Percentiles rank a stretch among this genome's conserved stretches.
Evolutionary conservation across 306 rosid genomes (phyloP).

Genomic region (Senna siamea): DNA sequence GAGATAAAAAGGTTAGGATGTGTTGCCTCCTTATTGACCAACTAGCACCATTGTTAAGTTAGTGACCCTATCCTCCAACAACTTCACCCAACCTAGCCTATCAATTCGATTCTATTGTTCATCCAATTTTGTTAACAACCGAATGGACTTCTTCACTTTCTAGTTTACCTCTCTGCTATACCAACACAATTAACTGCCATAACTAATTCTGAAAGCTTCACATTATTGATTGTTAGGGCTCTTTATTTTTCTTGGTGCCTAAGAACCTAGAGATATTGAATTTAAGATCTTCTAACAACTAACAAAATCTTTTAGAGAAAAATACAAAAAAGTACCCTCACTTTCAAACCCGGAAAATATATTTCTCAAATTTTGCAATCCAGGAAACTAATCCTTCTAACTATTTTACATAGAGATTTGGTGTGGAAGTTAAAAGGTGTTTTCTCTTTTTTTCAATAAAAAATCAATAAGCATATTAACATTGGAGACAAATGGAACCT

Average conservation of each 20-base stretch:
- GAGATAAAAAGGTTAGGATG: constrained; percentile 3
- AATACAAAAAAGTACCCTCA: too few relatives aligned
- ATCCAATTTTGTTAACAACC: constrained; percentile 30
- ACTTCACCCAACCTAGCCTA: too few relatives aligned
- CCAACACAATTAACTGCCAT: constrained; percentile 16
- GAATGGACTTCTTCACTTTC: not conserved
- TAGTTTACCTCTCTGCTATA: not conserved
- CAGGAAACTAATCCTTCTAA: too few relatives aligned
- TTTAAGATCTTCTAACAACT: not conserved
- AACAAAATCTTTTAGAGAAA: not conserved
- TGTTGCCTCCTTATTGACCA: not conserved
- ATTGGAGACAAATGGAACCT: too few relatives aligned
- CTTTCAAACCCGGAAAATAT: too few relatives aligned
- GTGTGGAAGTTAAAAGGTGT: too few relatives aligned
- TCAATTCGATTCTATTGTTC: constrained; percentile 34
- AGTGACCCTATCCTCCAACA: constrained; percentile 22
- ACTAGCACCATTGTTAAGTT: constrained; percentile 7
- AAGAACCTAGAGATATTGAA: not conserved
- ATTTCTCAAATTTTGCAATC: too few relatives aligned
- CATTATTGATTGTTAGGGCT: not conserved
- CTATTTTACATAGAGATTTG: too few relatives aligned
- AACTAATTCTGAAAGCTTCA: constrained; percentile 22
- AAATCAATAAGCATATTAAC: too few relatives aligned
- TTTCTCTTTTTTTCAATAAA: too few relatives aligned
- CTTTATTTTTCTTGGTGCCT: not conserved